Evolutionary conservation across 208 protist genomes (phyloP).

Genomic region (Leishmania martiniquensis): DNA sequence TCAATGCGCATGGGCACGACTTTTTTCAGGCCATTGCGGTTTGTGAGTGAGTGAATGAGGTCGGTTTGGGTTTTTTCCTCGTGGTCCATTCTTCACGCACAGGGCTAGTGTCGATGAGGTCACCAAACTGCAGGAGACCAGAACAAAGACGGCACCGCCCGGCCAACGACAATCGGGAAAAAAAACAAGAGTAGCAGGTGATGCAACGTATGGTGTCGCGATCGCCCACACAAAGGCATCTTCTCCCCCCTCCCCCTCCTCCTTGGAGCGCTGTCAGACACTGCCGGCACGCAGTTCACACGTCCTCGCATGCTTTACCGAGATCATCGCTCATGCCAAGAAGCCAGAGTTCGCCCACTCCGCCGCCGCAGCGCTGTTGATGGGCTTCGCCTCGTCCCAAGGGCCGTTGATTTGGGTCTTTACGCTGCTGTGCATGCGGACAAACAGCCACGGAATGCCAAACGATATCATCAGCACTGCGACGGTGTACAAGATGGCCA

Average conservation of each 20-base stretch:
- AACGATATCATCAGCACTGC: constrained; percentile 61
- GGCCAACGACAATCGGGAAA: neutral
- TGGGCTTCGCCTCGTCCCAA: constrained; percentile 93
- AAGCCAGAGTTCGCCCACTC: constrained; percentile 92
- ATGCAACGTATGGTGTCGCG: neutral
- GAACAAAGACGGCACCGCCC: neutral
- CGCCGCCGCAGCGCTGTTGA: constrained; percentile 90
- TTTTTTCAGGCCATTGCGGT: neutral
- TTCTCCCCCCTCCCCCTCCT: too few species aligned
- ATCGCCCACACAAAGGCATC: neutral
- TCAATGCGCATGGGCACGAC: neutral
- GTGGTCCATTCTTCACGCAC: neutral
- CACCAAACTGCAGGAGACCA: neutral
- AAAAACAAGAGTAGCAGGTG: neutral
- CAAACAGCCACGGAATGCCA: constrained; percentile 83
- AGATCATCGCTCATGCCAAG: constrained; percentile 34
- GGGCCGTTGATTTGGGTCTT: constrained; percentile 93
- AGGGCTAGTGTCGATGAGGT: neutral
- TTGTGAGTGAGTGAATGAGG: neutral
- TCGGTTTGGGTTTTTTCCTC: neutral
- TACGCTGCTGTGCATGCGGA: constrained; percentile 68
- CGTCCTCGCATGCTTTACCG: neutral
- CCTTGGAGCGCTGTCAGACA: too few species aligned
- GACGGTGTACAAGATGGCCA: constrained; percentile 64
- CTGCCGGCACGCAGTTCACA: neutral